These are phyloP conservation scores for Verticillium nubilum DNA, from an alignment of 2,329 filamentous ascomycete species.

Conservation along the genomic window DNA sequence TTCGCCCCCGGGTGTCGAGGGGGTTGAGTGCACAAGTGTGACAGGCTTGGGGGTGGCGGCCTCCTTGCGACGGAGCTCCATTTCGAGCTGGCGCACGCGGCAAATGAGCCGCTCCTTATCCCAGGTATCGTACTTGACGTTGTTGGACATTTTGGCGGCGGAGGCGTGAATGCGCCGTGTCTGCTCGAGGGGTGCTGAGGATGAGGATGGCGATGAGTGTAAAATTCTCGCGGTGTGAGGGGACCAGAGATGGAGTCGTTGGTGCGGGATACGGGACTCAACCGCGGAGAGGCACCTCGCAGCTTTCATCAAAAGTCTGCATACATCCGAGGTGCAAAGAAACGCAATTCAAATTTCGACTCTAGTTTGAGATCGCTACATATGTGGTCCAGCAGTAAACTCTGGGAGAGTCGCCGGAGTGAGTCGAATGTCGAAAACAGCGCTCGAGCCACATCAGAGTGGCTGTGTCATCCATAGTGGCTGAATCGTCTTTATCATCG, in stretches of 20 bases:
- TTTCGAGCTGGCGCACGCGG: slow-evolving; percentile 63
- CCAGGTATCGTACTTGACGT: slow-evolving; percentile 57
- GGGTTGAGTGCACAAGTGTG: slow-evolving; percentile 12
- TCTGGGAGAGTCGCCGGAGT: no score
- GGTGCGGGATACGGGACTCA: neutral
- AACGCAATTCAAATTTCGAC: neutral
- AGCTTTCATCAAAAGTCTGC: neutral
- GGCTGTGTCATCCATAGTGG: neutral
- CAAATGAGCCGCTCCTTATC: slow-evolving; percentile 62
- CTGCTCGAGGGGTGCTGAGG: neutral
- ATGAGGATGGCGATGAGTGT: neutral
- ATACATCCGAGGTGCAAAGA: neutral
- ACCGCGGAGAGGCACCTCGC: neutral
- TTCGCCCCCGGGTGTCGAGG: slow-evolving; percentile 8
- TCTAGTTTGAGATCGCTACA: no score
- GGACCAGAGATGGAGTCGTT: neutral
- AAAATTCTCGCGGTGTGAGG: neutral
- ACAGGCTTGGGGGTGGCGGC: slow-evolving; percentile 14
- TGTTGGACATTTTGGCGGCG: neutral
- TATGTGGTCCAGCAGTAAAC: no score
- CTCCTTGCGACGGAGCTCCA: slow-evolving; percentile 51
- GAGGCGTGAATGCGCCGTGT: neutral
- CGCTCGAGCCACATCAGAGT: neutral
- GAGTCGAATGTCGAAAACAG: neutral
- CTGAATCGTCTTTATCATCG: neutral